These are phyloP conservation scores for Syncephalastrum racemosum DNA, from an alignment of 371 early-diverging fungal genomes.

Conservation along the genomic window DNA sequence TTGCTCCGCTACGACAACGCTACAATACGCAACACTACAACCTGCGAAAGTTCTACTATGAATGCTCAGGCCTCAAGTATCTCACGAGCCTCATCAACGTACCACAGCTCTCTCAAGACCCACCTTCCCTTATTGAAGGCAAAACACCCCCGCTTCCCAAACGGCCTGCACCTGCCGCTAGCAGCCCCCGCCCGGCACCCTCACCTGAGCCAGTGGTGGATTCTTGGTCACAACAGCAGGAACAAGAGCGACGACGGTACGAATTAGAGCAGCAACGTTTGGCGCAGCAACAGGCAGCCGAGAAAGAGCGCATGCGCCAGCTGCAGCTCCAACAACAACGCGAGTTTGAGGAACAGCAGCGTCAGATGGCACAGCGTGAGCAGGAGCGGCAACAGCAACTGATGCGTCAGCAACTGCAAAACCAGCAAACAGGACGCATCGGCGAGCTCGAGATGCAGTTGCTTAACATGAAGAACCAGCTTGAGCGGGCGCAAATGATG, in stretches of 20 bases:
- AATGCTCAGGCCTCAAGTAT: conserved; percentile 86
- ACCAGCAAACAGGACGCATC: conserved; percentile 72
- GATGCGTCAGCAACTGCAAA: conserved; percentile 68
- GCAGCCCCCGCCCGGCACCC: conserved; percentile 38
- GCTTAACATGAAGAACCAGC: conserved; percentile 69
- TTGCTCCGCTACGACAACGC: conserved; percentile 82
- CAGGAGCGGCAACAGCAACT: conserved; percentile 64
- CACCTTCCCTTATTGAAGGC: conserved; percentile 64
- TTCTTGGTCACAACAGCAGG: conserved; percentile 61
- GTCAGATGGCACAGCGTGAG: conserved; percentile 61
- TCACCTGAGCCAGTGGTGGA: conserved; percentile 62
- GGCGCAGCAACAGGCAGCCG: conserved; percentile 58
- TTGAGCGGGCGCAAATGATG: conserved; percentile 80
- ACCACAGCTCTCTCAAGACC: conserved; percentile 80
- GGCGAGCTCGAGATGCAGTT: conserved; percentile 79
- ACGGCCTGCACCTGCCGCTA: conserved; percentile 7
- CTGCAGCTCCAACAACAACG: conserved; percentile 67
- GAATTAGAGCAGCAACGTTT: conserved; percentile 67
- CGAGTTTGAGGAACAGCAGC: conserved; percentile 73
- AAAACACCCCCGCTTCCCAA: conserved; percentile 38
- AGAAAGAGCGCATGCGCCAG: conserved; percentile 56
- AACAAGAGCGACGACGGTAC: conserved; percentile 69
- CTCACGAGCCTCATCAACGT: conserved; percentile 90
- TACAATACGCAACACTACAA: conserved; percentile 85
- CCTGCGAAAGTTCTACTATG: conserved; percentile 87